phyloP scores from a whole-genome alignment of 306 rosid genomes.

The Canavalia gladiata region DNA sequence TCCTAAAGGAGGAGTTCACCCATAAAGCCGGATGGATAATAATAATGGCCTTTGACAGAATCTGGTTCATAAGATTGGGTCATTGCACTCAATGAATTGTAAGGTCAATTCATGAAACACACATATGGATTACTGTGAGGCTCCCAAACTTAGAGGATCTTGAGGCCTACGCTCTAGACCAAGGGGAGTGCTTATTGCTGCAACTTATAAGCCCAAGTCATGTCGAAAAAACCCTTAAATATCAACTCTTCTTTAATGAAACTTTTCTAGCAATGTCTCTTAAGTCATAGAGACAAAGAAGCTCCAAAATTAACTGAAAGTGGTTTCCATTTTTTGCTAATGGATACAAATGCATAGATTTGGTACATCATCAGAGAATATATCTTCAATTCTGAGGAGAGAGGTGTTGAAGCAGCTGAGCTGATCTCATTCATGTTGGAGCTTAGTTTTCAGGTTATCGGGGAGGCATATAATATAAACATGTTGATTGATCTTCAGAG shows the following conservation, averaged over 20 bases:
- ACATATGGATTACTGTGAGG: slow-evolving; percentile 65
- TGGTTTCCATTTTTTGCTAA: slow-evolving; percentile 98
- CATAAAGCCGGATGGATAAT: too few species aligned
- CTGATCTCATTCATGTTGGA: slow-evolving; percentile 91
- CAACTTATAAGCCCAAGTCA: slow-evolving; percentile 89
- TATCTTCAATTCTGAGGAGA: slow-evolving; percentile 92
- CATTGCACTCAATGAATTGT: too few species aligned
- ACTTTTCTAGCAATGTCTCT: slow-evolving; percentile 86
- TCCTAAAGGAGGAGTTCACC: too few species aligned
- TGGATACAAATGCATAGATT: slow-evolving; percentile 97
- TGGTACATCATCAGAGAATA: slow-evolving; percentile 98
- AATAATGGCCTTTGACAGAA: too few species aligned
- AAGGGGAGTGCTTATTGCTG: slow-evolving; percentile 98
- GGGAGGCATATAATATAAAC: slow-evolving; percentile 86
- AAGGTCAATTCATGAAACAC: too few species aligned
- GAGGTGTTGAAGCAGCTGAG: slow-evolving; percentile 87
- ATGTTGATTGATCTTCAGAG: slow-evolving; percentile 82
- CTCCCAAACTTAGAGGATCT: slow-evolving; percentile 87
- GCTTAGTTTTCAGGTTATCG: slow-evolving; percentile 96
- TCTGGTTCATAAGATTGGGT: too few species aligned
- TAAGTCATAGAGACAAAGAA: slow-evolving; percentile 92
- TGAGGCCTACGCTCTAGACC: slow-evolving; percentile 79
- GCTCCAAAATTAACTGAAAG: slow-evolving; percentile 89
- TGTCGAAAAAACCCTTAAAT: slow-evolving; percentile 74
- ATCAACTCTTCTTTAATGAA: slow-evolving; percentile 91